These are phyloP conservation scores for Zygosaccharomyces lentus DNA, from an alignment of 805 yeast species.

Conservation along the genomic window DNA sequence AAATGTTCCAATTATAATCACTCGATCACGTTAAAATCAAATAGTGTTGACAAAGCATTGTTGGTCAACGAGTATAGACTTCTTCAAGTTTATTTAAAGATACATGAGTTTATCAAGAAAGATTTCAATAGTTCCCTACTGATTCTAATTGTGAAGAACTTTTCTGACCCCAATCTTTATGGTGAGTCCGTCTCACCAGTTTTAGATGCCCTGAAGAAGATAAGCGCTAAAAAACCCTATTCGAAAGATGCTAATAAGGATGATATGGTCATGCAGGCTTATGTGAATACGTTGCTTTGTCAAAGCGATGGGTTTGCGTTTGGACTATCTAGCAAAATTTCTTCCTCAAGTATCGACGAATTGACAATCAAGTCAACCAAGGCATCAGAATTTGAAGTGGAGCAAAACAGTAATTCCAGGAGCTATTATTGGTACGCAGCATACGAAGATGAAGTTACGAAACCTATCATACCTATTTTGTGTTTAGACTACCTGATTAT, in stretches of 20 bases:
- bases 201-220: constrained; percentile 11
- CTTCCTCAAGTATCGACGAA: constrained; percentile 37
- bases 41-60: constrained; percentile 30
- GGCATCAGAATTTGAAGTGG: constrained; percentile 25
- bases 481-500: constrained; percentile 41
- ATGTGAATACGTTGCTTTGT: constrained; percentile 24
- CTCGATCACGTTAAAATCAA: constrained; percentile 27
- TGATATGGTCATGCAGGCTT: constrained; percentile 16
- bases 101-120: constrained; percentile 32
- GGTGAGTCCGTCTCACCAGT: constrained; percentile 18
- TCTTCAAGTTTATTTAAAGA: constrained; percentile 42
- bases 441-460: constrained; percentile 33
- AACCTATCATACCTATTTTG: constrained; percentile 40
- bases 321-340: constrained; percentile 52
- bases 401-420: constrained; percentile 23
- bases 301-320: constrained; percentile 42
- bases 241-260: constrained; percentile 15
- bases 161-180: constrained; percentile 43
- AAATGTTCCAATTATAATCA: constrained; percentile 36
- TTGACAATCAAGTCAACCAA: constrained; percentile 29
- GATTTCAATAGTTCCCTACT: constrained; percentile 41
- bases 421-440: constrained; percentile 35
- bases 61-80: constrained; percentile 42
- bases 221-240: constrained; percentile 19
- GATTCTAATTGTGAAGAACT: constrained; percentile 39